A percentile compares a stretch with the other conserved stretches of the same genome.
Evolutionary conservation across 2,329 filamentous ascomycete species (phyloP).

Genomic region (Paecilomyces variotii): DNA sequence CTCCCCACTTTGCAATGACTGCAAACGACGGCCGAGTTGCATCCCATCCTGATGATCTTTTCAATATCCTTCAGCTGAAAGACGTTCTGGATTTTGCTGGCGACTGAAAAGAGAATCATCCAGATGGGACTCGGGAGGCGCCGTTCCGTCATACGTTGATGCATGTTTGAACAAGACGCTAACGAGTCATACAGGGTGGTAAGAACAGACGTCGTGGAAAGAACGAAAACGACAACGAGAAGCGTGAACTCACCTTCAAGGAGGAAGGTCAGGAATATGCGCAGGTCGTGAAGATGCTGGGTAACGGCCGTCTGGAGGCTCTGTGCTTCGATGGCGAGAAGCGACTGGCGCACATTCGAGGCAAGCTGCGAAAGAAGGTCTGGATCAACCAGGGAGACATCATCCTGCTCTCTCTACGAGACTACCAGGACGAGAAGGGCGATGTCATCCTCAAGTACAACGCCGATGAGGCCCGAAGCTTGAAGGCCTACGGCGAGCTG

Average conservation of each 20-base stretch:
- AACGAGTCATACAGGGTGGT: slow-evolving; percentile 60
- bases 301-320: slow-evolving; percentile 87
- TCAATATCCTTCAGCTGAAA: neutral
- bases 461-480: slow-evolving; percentile 85
- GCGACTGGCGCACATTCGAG: slow-evolving; percentile 76
- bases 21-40: slow-evolving; percentile 2
- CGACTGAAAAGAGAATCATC: neutral
- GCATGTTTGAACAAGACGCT: slow-evolving; percentile 13
- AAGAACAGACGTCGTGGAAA: slow-evolving; percentile 98
- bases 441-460: slow-evolving; percentile 94
- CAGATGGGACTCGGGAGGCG: neutral
- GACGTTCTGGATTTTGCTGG: neutral
- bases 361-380: slow-evolving; percentile 99
- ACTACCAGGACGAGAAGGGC: slow-evolving; percentile 91
- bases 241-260: slow-evolving; percentile 97
- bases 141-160: neutral
- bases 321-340: slow-evolving; percentile 92
- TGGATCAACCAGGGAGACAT: slow-evolving; percentile 99
- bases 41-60: slow-evolving; percentile 5
- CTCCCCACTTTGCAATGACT: slow-evolving; percentile 16
- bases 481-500: slow-evolving; percentile 96
- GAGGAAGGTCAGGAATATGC: slow-evolving; percentile 93
- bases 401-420: slow-evolving; percentile 76
- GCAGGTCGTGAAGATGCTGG: slow-evolving; percentile 90
- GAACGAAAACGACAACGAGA: slow-evolving; percentile 99